Base-by-base conservation (phyloP, 2,329 filamentous ascomycete species). In the Claviceps arundinis region DNA sequence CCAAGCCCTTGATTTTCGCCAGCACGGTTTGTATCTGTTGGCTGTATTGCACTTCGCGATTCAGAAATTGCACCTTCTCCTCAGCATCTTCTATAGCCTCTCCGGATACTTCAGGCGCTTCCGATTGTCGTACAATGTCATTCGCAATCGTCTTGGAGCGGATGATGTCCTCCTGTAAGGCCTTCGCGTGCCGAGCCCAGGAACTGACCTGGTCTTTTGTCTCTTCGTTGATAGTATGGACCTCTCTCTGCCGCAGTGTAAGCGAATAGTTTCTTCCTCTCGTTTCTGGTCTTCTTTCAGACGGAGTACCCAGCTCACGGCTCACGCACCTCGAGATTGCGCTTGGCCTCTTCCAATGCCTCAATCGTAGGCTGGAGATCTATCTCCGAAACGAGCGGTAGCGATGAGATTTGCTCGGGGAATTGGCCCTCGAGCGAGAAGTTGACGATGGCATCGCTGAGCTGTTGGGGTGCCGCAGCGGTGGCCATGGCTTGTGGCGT, bases 141-240 rank as follows among this genome's bases (percentile, higher is more conserved):
- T 83, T 83, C 22, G 91, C 89, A 38, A 89, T 82, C 16, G 80
- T 77, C 61, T 88, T 84, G 24, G 89, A 91, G 47, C 81, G 79
- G 60, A 87, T 81, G 57, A 96, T 91, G 63, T 96, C 91, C 56
- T 84, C 79, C 65, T 95, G 88, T 7, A 96, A 78, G 50, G 84
- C 81, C 67, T 88, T 88, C 47, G 90, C 89, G 65, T 93, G 88
- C 50, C 76, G 71, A 52, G 94, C 87, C 91, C 91, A 97, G 50
- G 83, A 79, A 62, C 89, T 85, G 49, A 95, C 85, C 61, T 94
- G 85, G 41, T 83, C 79, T 52, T 84, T 85, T 17, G 82, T 85
- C 58, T 89, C 82, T 62, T 82, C 79, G 67, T 90, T 94, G 56
- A 93, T 80, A 22, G 73, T 67, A 57, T 83, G 84, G 54, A 97